Evolutionary conservation across 495 filamentous ascomycete species (phyloP), one percentile per base, ranked within the genome.

Genomic region (Penicillium steckii): DNA sequence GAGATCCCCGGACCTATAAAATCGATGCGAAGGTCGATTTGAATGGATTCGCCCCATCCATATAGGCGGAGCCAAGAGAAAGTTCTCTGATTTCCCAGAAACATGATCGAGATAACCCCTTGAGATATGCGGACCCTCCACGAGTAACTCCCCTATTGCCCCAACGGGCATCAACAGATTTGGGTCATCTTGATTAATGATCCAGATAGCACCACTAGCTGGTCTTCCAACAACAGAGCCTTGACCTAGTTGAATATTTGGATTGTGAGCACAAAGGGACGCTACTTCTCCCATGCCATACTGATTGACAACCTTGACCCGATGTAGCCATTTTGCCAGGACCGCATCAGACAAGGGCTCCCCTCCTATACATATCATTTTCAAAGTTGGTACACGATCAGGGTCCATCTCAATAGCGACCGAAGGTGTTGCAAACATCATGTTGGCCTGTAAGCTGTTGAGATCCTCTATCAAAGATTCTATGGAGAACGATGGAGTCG

Each of bases 1-100:
- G 3, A 94, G 69, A 59, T 95, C 90, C 0, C 90, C 90, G 5
- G 90, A 92, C 3, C 87, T 80, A 57, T 95, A 95, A 13, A 68
- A n/a, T 15, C 61, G 55, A 23, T 49, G 33, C 1, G 27, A 29
- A 1, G 50, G 40, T n/a, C 56, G 53, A 10, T 45, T 25, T 1
- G 45, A n/a, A 22, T 60, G 56, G 0, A 62, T 13, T 10, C 45
- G 30, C 1, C 29, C n/a, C 53, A 63, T 56, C 59, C 59, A 61
- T 10, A n/a, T 8, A 3, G 61, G 61, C 0, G 44, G 18, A 7
- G n/a, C 6, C 1, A 25, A 0, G 24, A 67, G 55, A 27, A 65
- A 61, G 1, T 55, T 56, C 8, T 56, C 60, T 0, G 64, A 44
- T 12, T 57, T 58, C 6, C 47, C 35, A 4, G 32, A 58, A 0